Base-by-base conservation (phyloP, 495 filamentous ascomycete genomes). In the Hypoxylon rickii region DNA sequence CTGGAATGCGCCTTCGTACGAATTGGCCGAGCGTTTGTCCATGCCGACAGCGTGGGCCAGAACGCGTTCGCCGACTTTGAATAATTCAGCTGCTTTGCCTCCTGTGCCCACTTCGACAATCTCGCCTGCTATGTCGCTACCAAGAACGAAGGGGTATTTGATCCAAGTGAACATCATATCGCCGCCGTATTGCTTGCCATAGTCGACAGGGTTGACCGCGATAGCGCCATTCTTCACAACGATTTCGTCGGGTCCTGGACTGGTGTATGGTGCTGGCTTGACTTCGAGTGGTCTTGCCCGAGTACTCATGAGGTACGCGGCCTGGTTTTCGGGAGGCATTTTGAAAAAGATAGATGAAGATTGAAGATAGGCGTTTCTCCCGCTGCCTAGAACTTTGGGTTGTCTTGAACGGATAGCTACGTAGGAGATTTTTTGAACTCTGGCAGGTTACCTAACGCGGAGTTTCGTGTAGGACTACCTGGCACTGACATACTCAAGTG, bases 41-140 rank as follows among this genome's bases (percentile, higher is more conserved):
- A 22, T 24, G n/a, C 40, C 51, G 24, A 36, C 34, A 19, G 46
- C 55, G 8, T 53, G 49, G 7, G 63, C 72, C 29, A 70, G 31
- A 12, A 76, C 74, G 3, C 73, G 64, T 40, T 77, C 73, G 3
- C 78, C 75, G 1, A 44, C 18, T 20, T 75, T 70, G 65, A 81
- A 79, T 1, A 51, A 49, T 11, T 62, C 69, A 11, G 75, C 74
- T 3, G 31, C 65, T n/a, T 13, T 64, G 0, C 74, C 68, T 11
- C 49, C 44, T 1, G 38, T 26, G 10, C 80, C 80, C 33, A 78
- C 68, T 16, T 63, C 69, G 16, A 69, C 64, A 2, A 85, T 70
- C 13, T 70, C 68, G 13, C 83, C 83, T 5, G 76, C 73, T 15
- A 79, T 63, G 45, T 84, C 83, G 52, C 55, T 60, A 32, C 84